Evolutionary conservation across 176 grass and related monocot species (phyloP), one percentile per base, ranked within the genome.

Genomic region (Oryza glumipatula): DNA sequence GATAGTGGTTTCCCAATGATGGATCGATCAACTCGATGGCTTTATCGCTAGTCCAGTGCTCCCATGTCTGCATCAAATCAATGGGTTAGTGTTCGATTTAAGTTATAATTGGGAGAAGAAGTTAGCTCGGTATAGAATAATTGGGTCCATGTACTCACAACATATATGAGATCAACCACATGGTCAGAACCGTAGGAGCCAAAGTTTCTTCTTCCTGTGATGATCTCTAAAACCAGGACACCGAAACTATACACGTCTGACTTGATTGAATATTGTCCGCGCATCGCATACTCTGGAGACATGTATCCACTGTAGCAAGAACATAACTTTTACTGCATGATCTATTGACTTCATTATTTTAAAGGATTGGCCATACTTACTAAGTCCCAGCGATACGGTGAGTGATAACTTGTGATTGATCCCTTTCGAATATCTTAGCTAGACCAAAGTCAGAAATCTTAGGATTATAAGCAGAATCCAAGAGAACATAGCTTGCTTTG

Each of bases 391-490:
- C 73, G 9, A 88, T 83, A 73, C 67, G 35, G 11, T 68, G 70
- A 54, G 90, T 92, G 10, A 87, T 16, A 74, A 72, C 65, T 7
- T 73, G 44, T 23, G 77, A 82, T 52, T 85, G 76, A 78, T 92
- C 86, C 28, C 67, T 73, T 54, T 28, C 60, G 38, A 92, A 85
- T 51, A 86, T 74, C 65, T 87, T 69, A 60, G 82, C 90, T 35
- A 88, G 45, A 12, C 90, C 90, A 4, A 92, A 92, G 26, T 92
- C 86, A 11, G 86, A 76, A 22, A 92, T 92, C 61, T 92, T 92
- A 16, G 90, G 86, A 74, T 70, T 85, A 65, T 82, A 84, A 61
- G 82, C 22, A 6, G 39, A 19, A 23, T 77, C 76, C 9, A 77
- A 39, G 4, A 77, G 52, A 39, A 77, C 5, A 60, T 77, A 63